Base-by-base conservation (phyloP, 306 rosid genomes). In the Cucurbita moschata region DNA sequence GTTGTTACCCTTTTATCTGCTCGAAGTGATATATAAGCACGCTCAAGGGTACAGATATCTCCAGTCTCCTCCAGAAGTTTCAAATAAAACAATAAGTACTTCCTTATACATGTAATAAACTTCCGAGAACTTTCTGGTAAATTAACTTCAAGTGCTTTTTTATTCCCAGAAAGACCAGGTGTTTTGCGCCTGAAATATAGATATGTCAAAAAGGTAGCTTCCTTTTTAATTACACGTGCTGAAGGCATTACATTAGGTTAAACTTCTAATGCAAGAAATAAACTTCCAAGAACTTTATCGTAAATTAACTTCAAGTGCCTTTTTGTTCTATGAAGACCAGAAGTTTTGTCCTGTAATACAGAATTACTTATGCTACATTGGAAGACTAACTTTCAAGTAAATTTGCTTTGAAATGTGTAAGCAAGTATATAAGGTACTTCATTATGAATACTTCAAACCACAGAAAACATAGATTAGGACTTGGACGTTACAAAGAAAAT, bases 101-200 rank as follows among this genome's bases (percentile, higher is more conserved):
- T 93, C 58, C 97, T 84, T 67, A 93, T 93, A 81, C 98, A 93
- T 73, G 98, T 93, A 80, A 93, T 93, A 82, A 93, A 93, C 76
- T 93, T 93, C 73, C 98, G 86, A 61, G 98, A 93, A 82, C 96
- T 93, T 79, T 93, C 98, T 39, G 98, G 97, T 80, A 90, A 86
- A 78, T 93, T 93, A 77, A 93, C 98, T 83, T 93, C 97, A 30
- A 93, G 97, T 81, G 75, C 54, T 71, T 83, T 93, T 76, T 83
- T 90, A 79, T 78, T 86, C 63, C 97, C 96, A 60, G 94, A 79
- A 49, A 90, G 52, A 70, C 94, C 90, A 7, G 90, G 98, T 51
- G 96, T 79, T 80, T 88, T 93, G 83, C 98, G 96, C 90, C 97
- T 93, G 86, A 76, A 19, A 78, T 23, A 69, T 58, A 77, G 42